Evolutionary conservation across 768 basidiomycete species (phyloP), one percentile per base, ranked within the genome.

Genomic region (Lactarius quietus): DNA sequence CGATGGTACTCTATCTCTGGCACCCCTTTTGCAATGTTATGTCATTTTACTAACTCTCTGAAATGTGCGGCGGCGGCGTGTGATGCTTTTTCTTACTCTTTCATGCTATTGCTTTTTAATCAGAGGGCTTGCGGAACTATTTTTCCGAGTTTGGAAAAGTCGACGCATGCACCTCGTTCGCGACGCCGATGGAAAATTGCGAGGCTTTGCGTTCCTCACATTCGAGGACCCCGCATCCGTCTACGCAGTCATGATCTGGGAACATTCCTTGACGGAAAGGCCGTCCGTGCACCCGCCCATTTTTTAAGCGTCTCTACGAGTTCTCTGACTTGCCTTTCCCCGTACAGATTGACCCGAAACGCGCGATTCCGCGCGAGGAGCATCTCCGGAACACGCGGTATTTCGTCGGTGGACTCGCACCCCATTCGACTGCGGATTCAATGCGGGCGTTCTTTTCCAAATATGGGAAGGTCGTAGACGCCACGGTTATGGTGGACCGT

Each of bases 121-220:
- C 78, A 91, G 91, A 92, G 63, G 82, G 83, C 62, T 82, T 92
- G 69, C 83, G 86, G 73, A 88, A 87, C 69, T 98, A 98, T 79
- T 98, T 99, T 77, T 77, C 88, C 69, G 92, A 98, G 77, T 99
- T 95, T 76, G 97, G 97, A 74, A 89, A 92, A 78, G 93, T 99
- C 76, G 93, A 95, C 73, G 92, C 94, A 43, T 96, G 93, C 76
- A 97, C 94, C 15, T 99, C 79, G 98, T 99, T 95, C 91, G 96
- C 70, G 97, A 99, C 75, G 89, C 89, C 17, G 88, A 89, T 45
- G 95, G 95, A 33, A 87, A 95, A 65, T 98, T 95, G 58, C 81
- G 97, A 64, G 97, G 97, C 72, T 99, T 99, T 78, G 97, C 95
- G 23, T 98, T 98, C 79, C 78, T 98, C 74, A 98, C 97, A 12